Conservation (phyloP, 1,284 basidiomycete genomes). For the Rhodotorula sp. region DNA sequence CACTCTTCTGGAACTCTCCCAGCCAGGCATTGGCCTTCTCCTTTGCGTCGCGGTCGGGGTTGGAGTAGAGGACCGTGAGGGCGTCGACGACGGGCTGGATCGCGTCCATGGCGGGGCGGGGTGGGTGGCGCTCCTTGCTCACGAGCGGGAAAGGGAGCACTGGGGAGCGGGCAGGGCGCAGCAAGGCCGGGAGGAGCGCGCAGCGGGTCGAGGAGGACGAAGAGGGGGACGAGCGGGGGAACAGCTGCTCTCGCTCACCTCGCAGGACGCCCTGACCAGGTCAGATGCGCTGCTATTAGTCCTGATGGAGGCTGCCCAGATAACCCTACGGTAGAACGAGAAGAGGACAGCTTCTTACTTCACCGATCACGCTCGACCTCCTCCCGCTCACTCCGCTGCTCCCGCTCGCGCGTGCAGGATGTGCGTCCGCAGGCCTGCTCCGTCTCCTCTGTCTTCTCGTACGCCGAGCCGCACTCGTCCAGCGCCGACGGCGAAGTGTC, state of each 20-base stretch:
- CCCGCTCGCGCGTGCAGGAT: no score
- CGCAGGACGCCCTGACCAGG: no score
- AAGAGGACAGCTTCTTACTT: no score
- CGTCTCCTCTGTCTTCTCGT: background rate
- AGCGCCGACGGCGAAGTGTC: background rate
- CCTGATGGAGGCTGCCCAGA: no score
- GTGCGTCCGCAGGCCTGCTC: no score
- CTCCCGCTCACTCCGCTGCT: no score
- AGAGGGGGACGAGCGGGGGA: background rate
- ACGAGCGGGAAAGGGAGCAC: no score
- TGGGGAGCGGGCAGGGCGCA: background rate
- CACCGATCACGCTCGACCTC: no score
- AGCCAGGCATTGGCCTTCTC: constrained; percentile 59
- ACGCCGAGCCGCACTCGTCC: background rate
- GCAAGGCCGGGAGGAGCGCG: no score
- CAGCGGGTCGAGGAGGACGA: background rate
- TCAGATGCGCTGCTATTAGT: no score
- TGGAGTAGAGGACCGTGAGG: constrained; percentile 58
- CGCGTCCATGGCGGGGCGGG: background rate
- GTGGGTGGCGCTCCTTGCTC: background rate
- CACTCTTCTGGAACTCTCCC: constrained; percentile 52
- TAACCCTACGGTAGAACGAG: no score
- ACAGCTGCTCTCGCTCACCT: background rate
- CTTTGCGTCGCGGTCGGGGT: constrained; percentile 78
- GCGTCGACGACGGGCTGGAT: constrained; percentile 52